These are phyloP conservation scores for Vitis hybrid DNA, from an alignment of 177 flowering plant genomes.

Conservation along the genomic window DNA sequence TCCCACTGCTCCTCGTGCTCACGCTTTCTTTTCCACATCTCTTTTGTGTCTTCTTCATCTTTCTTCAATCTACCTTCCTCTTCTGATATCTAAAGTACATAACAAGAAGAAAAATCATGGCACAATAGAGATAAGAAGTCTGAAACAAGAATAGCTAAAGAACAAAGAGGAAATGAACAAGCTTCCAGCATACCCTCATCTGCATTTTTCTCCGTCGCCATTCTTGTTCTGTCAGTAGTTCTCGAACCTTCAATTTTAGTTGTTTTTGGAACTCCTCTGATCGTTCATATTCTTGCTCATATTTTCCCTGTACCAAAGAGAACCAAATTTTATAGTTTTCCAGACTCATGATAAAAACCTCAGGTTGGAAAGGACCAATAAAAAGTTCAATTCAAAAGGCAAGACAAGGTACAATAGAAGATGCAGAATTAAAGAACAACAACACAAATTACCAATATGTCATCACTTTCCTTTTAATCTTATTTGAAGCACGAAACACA, in stretches of 20 bases:
- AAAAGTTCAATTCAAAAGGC: no score
- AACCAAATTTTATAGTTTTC: background rate
- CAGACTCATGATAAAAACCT: no score
- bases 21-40: conserved; percentile 97
- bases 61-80: conserved; percentile 95
- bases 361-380: no score
- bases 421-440: background rate
- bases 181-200: conserved; percentile 66
- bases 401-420: background rate
- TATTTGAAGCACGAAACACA: no score
- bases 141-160: background rate
- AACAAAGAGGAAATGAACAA: background rate
- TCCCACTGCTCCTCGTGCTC: conserved; percentile 99
- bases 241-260: conserved; percentile 76
- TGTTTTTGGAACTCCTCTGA: conserved; percentile 87
- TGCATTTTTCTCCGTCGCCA: conserved; percentile 98
- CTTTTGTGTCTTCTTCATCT: conserved; percentile 95
- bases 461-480: no score
- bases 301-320: conserved; percentile 59
- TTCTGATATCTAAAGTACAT: conserved; percentile 72
- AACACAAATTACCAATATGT: background rate
- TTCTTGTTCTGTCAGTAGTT: conserved; percentile 87
- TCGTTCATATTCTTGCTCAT: conserved; percentile 73
- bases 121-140: background rate
- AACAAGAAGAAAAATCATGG: background rate